These are phyloP conservation scores for Termitomyces sp. DNA, from an alignment of 768 basidiomycete genomes.

Conservation along the genomic window DNA sequence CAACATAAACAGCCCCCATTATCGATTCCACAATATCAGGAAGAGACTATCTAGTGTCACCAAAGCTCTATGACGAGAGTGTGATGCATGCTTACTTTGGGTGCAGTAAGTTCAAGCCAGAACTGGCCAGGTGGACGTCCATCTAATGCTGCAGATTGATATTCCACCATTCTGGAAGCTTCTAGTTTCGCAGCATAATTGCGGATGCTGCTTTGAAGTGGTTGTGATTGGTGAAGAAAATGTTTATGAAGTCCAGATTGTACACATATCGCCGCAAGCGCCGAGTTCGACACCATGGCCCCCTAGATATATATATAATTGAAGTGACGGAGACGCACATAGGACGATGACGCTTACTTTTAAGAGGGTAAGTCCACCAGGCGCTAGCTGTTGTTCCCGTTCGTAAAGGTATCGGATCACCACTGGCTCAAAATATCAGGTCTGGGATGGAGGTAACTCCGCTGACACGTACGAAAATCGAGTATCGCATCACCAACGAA, in stretches of 20 bases:
- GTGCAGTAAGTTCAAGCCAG: slow-evolving; percentile 73
- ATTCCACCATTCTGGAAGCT: slow-evolving; percentile 41
- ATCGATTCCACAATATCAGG: slow-evolving; percentile 80
- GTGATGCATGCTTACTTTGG: slow-evolving; percentile 50
- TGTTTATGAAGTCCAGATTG: slow-evolving; percentile 58
- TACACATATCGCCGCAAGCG: slow-evolving; percentile 73
- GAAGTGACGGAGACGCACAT: neutral
- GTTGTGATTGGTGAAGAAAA: slow-evolving; percentile 51
- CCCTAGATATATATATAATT: slow-evolving; percentile 34
- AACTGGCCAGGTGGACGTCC: slow-evolving; percentile 57
- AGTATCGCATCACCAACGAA: slow-evolving; percentile 85
- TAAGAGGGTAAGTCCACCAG: slow-evolving; percentile 72
- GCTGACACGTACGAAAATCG: slow-evolving; percentile 59
- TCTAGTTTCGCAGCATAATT: slow-evolving; percentile 47
- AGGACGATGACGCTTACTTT: slow-evolving; percentile 42
- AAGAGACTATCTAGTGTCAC: slow-evolving; percentile 43
- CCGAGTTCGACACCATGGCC: slow-evolving; percentile 81
- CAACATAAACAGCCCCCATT: slow-evolving; percentile 74
- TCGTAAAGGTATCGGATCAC: slow-evolving; percentile 66
- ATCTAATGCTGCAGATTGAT: slow-evolving; percentile 39
- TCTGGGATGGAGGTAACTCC: slow-evolving; percentile 1
- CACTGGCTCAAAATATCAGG: slow-evolving; percentile 37
- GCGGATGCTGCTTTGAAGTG: slow-evolving; percentile 43
- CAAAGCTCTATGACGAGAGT: neutral
- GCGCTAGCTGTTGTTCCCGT: slow-evolving; percentile 56